Evolutionary conservation across 495 filamentous ascomycete species (phyloP).

Genomic region (Darksidea phi): DNA sequence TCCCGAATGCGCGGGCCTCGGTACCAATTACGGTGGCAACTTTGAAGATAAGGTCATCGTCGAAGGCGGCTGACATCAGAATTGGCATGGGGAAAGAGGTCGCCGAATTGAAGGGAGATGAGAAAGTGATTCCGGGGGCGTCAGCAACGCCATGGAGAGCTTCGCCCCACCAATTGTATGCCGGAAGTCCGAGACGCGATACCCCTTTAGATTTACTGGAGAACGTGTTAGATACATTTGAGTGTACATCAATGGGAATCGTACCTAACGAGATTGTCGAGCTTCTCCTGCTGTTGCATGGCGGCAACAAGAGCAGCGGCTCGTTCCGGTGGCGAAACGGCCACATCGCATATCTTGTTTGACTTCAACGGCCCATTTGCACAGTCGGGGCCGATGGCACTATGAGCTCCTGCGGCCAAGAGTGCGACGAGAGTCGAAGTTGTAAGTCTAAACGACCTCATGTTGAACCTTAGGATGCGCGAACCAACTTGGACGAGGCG

Average conservation of each 20-base stretch:
- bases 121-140: slow-evolving; percentile 35
- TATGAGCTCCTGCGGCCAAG: not conserved
- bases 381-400: slow-evolving; percentile 11
- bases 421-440: no score
- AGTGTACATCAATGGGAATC: not conserved
- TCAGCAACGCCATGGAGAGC: slow-evolving; percentile 47
- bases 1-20: slow-evolving; percentile 36
- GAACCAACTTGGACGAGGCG: no score
- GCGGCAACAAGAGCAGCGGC: slow-evolving; percentile 18
- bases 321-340: slow-evolving; percentile 8
- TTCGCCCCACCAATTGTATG: slow-evolving; percentile 56
- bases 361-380: slow-evolving; percentile 9
- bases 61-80: slow-evolving; percentile 48
- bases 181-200: slow-evolving; percentile 45
- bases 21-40: slow-evolving; percentile 42
- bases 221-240: not conserved
- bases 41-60: slow-evolving; percentile 48
- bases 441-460: no score
- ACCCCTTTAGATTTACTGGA: slow-evolving; percentile 40
- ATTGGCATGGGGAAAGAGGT: slow-evolving; percentile 53
- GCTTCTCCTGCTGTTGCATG: slow-evolving; percentile 16
- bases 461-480: no score
- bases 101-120: slow-evolving; percentile 45
- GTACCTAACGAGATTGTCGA: slow-evolving; percentile 29
- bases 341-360: slow-evolving; percentile 15